phyloP scores from a whole-genome alignment of 371 early-diverging fungal genomes.

The Mucor sp. region DNA sequence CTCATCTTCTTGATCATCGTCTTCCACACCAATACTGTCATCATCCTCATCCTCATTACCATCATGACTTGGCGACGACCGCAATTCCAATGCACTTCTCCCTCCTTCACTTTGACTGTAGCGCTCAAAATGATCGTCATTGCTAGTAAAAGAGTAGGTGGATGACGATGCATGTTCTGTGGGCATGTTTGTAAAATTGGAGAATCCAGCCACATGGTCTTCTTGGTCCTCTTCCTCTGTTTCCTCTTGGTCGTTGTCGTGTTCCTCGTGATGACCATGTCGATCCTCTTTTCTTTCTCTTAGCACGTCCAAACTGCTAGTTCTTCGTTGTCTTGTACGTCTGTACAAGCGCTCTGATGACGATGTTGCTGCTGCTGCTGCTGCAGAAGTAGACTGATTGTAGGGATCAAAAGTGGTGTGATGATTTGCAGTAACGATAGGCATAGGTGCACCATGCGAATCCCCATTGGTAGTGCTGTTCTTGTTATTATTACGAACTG shows the following conservation, averaged over 20 bases:
- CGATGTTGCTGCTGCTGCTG: not conserved
- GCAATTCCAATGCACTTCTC: slow-evolving; percentile 19
- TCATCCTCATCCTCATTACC: not conserved
- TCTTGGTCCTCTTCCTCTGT: too few relatives aligned
- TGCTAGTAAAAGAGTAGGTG: slow-evolving; percentile 4
- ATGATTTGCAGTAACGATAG: not conserved
- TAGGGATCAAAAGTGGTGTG: not conserved
- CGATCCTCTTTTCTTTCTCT: slow-evolving; percentile 28
- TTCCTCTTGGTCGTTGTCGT: slow-evolving; percentile 2
- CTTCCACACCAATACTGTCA: slow-evolving; percentile 1
- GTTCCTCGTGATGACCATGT: not conserved
- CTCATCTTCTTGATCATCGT: slow-evolving; percentile 16
- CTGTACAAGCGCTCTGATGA: not conserved
- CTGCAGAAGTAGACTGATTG: too few relatives aligned
- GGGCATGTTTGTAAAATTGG: not conserved
- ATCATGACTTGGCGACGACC: not conserved
- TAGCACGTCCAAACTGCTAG: slow-evolving; percentile 50
- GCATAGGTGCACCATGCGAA: slow-evolving; percentile 3
- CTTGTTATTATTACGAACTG: not conserved
- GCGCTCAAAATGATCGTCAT: not conserved
- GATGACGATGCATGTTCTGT: slow-evolving; percentile 1
- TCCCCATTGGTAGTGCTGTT: not conserved
- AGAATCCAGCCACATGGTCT: not conserved
- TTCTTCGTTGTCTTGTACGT: slow-evolving; percentile 25
- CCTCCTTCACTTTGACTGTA: not conserved